Base-by-base conservation (phyloP, 2,329 filamentous ascomycete genomes). In the Fusarium sp. region DNA sequence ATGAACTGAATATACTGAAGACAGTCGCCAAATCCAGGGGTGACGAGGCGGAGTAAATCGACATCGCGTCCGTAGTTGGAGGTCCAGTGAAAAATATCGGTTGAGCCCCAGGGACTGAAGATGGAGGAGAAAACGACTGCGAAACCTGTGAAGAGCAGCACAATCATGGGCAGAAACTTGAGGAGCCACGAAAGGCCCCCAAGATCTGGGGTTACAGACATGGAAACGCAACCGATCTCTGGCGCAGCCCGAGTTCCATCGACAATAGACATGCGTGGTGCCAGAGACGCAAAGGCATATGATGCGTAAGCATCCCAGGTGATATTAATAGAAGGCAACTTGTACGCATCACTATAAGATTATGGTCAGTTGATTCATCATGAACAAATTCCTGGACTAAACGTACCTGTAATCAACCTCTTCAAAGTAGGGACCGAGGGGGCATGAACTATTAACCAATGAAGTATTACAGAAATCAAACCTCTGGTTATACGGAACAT, bases 1-100 rank as follows among this genome's bases (percentile, higher is more conserved):
- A 96, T 86, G 74, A 97, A 99, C 77, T 99, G 96, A 19, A 99
- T 92, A 78, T 99, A 98, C 80, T 98, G 94, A 58, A 99, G 85
- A 76, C 96, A 99, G 77, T 99, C 96, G 9, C 93, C 94, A 77
- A 99, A 98, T 1, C 96, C 96, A 7, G 96, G 96, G 0, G 96
- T 99, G 34, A 99, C 93, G 49, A 99, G 85, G 58, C 96, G 90
- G 56, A 99, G 84, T 70, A 98, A 84, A 81, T 99, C 96, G 65
- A 93, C 92, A 74, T 99, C 96, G 72, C 95, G 90, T 37, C 96
- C 96, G 78, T 97, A 98, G 78, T 99, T 99, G 76, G 93, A 97
- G n/a, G 93, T 94, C 94, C 95, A 99, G 71, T 93, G 90, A 78
- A 98, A 98, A 21, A 95, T 86, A 77, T 99, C 92, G 10, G 89